These are phyloP conservation scores for Diversispora epigaea DNA, from an alignment of 192 early-diverging fungal genomes.

Conservation along the genomic window DNA sequence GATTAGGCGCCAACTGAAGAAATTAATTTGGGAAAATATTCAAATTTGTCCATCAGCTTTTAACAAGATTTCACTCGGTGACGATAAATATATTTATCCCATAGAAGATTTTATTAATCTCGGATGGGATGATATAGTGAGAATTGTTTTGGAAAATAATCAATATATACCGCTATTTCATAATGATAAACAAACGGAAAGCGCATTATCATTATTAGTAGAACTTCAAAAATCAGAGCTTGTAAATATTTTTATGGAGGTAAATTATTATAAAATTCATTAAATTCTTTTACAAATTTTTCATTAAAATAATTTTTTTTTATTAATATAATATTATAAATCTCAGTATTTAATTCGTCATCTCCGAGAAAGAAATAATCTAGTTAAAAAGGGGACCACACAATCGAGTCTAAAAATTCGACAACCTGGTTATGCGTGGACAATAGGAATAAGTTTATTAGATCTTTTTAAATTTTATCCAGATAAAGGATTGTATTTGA, in stretches of 20 bases:
- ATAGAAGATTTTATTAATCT: neutral
- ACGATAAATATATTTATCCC: neutral
- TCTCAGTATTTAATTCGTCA: neutral
- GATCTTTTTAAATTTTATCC: conserved; percentile 6
- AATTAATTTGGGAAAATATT: neutral
- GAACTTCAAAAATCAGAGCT: conserved; percentile 21
- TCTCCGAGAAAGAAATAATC: neutral
- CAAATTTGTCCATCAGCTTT: neutral
- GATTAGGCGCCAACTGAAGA: neutral
- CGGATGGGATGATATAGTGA: neutral
- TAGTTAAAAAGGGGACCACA: neutral
- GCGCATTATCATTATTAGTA: conserved; percentile 10
- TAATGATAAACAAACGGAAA: conserved; percentile 2
- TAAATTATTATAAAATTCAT: no score
- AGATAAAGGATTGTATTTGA: neutral
- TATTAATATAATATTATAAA: no score
- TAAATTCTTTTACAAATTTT: no score
- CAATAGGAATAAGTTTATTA: neutral
- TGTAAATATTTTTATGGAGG: neutral
- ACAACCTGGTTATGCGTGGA: conserved; percentile 3
- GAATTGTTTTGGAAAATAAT: neutral
- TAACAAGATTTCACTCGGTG: neutral
- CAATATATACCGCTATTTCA: conserved; percentile 5
- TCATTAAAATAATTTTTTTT: no score
- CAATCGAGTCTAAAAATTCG: neutral